Base-by-base conservation (phyloP, 257 asterid species). In the Verbascum thapsus region DNA sequence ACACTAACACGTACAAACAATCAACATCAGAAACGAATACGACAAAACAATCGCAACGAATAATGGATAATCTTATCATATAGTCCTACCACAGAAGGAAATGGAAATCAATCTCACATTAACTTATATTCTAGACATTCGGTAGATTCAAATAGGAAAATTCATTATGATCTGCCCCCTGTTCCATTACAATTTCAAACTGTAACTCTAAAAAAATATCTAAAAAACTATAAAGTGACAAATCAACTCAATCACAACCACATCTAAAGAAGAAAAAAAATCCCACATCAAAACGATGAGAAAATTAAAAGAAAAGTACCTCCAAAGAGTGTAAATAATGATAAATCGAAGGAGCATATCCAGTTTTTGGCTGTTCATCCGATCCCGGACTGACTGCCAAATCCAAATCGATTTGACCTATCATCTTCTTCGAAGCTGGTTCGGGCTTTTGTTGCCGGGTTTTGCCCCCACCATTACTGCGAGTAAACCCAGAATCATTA, bases 271-370 rank as follows among this genome's bases (percentile, higher is more conserved):
- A 52, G 30, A 2, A 0, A 10, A 42, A 38, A 39, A 17, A 5
- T 20, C 22, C 12, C 8, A 19, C 16, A 37, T 20, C 18, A 18
- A 43, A 20, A 54, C 7, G 3, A 19, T 19, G 19, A 2, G 53
- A 43, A 11, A 38, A 12, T 18, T 19, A 10, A 32, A 15, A 16
- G n/a, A 6, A 50, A 17, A 32, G 40, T 74, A 88, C 98, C 95
- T 91, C 96, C 67, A 88, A 22, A 39, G 82, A 75, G 44, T 78
- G 95, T 11, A 91, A 84, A 76, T 91, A 82, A 26, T 53, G 90
- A 68, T 78, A 86, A 2, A 91, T 78, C 23, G 84, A 76, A 48
- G 95, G 75, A 58, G 87, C 84, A 51, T 64, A 74, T 49, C 71
- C 76, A 26, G 20, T 44, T 68, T 71, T 79, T 10, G 41, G 81